A percentile compares a stretch with the other conserved stretches of the same genome.
Conservation (phyloP, 148 eudicot genomes). For the Heliamphora exappendiculata region DNA sequence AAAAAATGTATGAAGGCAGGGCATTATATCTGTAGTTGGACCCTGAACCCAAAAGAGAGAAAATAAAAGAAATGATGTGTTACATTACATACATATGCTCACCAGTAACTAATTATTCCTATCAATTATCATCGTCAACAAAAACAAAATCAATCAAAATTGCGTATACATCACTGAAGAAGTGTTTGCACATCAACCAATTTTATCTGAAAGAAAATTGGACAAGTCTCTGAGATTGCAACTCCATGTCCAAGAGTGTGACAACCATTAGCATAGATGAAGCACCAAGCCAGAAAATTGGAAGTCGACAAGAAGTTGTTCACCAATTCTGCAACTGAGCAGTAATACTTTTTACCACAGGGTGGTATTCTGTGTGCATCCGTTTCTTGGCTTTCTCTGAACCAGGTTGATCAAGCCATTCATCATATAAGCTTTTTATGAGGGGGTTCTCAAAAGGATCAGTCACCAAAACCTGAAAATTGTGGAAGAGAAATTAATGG, state of each 20-base stretch:
- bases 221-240: background rate
- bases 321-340: constrained; percentile 86
- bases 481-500: background rate
- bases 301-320: constrained; percentile 11
- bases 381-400: constrained; percentile 73
- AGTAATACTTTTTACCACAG: constrained; percentile 70
- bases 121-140: background rate
- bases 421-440: constrained; percentile 53
- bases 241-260: constrained; percentile 3
- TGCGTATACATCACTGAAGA: background rate
- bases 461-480: constrained; percentile 49
- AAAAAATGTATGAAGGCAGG: background rate
- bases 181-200: background rate
- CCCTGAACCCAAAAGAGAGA: background rate
- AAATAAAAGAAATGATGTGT: background rate
- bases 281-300: background rate
- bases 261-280: background rate
- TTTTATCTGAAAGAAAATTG: background rate
- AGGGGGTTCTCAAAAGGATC: constrained; percentile 80
- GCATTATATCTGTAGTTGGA: background rate
- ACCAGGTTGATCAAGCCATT: constrained; percentile 86
- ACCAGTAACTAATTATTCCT: background rate
- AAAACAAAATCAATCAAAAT: background rate
- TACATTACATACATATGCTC: background rate
- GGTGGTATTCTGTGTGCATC: constrained; percentile 85